These are phyloP conservation scores for Yarrowia keelungensis DNA, from an alignment of 805 yeast species.

Conservation along the genomic window DNA sequence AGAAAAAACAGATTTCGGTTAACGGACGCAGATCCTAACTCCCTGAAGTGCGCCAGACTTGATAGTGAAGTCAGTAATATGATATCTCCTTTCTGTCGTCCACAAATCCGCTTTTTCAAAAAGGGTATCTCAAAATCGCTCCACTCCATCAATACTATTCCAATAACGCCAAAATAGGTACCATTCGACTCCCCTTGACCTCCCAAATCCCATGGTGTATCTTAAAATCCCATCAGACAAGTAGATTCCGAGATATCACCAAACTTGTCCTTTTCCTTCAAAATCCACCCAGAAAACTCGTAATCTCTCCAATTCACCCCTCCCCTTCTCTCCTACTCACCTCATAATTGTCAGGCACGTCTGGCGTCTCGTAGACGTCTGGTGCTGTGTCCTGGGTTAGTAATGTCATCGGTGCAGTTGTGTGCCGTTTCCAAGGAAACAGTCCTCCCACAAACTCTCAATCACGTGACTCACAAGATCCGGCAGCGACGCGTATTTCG, in stretches of 20 bases:
- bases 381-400: slow-evolving; percentile 35
- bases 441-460: too few relatives aligned
- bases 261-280: background rate
- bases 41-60: too few relatives aligned
- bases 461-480: slow-evolving; percentile 33
- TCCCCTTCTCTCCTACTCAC: slow-evolving; percentile 2
- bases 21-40: too few relatives aligned
- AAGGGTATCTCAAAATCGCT: background rate
- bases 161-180: too few relatives aligned
- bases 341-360: slow-evolving; percentile 17
- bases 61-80: too few relatives aligned
- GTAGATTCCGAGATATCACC: background rate
- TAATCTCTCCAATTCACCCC: background rate
- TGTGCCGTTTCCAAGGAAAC: background rate
- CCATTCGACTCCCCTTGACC: background rate
- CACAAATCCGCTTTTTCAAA: too few relatives aligned
- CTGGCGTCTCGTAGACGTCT: slow-evolving; percentile 37
- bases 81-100: too few relatives aligned
- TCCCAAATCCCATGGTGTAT: background rate
- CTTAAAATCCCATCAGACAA: background rate
- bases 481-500: slow-evolving; percentile 36
- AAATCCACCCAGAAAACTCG: background rate
- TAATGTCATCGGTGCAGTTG: background rate
- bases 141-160: background rate
- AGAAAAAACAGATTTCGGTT: too few relatives aligned